Evolutionary conservation across 192 early-diverging fungal species (phyloP).

Genomic region (Haplosporangium gracile): DNA sequence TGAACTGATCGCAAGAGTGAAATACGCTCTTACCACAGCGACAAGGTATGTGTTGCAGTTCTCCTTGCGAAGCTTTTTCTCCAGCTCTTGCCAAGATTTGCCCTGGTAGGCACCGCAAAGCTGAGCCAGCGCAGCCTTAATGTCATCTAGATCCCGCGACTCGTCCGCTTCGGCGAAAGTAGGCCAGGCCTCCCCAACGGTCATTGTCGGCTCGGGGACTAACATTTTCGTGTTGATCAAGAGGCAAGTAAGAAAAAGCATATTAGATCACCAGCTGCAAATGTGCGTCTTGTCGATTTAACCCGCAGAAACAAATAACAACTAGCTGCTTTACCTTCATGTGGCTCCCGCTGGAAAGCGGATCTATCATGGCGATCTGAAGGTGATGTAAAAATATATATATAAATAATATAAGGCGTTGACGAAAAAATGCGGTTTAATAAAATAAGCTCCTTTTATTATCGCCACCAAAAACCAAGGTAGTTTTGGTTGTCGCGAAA

Average conservation of each 20-base stretch:
- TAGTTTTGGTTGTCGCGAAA: neutral
- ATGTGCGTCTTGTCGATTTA: neutral
- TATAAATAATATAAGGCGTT: no score
- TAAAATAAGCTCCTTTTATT: neutral
- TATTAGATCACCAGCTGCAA: neutral
- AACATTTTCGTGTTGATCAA: neutral
- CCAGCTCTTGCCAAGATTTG: conserved; percentile 25
- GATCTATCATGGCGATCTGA: neutral
- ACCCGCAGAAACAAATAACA: no score
- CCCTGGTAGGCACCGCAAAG: conserved; percentile 27
- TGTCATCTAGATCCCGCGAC: conserved; percentile 42
- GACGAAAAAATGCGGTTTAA: neutral
- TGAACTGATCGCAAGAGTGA: neutral
- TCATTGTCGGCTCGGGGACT: neutral
- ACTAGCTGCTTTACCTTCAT: neutral
- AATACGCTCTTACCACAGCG: conserved; percentile 19
- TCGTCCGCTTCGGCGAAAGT: conserved; percentile 32
- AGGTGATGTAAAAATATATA: neutral
- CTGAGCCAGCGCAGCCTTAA: conserved; percentile 24
- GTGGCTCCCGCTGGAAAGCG: neutral
- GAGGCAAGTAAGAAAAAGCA: neutral
- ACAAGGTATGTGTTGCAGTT: conserved; percentile 47
- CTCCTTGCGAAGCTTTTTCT: conserved; percentile 34
- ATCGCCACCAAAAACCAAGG: conserved; percentile 9
- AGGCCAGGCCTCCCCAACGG: conserved; percentile 36